phyloP scores from a whole-genome alignment of 106 monocot species.

The Acorus gramineus region DNA sequence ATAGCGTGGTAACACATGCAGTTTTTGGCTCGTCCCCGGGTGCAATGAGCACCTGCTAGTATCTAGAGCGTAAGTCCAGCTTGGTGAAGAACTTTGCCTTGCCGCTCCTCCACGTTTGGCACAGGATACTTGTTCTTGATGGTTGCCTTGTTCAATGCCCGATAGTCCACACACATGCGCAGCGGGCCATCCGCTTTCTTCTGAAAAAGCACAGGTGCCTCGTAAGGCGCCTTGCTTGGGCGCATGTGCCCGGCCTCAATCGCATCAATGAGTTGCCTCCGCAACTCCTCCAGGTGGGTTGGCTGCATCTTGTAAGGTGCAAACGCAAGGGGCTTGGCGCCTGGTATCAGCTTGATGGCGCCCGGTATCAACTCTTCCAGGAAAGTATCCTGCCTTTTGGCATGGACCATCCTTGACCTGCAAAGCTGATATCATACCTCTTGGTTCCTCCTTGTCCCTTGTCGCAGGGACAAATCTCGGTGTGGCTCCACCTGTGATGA shows the following conservation, averaged over 20 bases:
- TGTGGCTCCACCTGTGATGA: too few species aligned
- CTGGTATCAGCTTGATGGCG: neutral
- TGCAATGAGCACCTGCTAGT: neutral
- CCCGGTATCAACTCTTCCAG: too few species aligned
- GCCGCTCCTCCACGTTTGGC: neutral
- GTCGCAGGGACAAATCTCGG: too few species aligned
- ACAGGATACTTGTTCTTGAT: slow-evolving; percentile 5
- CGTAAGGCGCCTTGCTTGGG: neutral
- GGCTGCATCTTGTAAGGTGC: slow-evolving; percentile 1
- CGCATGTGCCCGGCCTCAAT: neutral
- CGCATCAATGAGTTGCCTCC: neutral
- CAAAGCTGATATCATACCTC: too few species aligned
- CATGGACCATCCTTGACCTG: too few species aligned
- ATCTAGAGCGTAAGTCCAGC: neutral
- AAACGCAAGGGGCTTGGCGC: neutral
- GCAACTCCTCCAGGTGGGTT: neutral
- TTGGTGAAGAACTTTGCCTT: slow-evolving; percentile 1
- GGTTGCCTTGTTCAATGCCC: neutral
- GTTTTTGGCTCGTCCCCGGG: neutral
- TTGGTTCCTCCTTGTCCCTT: too few species aligned
- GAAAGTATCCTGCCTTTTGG: too few species aligned
- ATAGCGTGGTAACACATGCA: neutral
- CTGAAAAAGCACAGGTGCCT: neutral
- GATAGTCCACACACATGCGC: slow-evolving; percentile 1
- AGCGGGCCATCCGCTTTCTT: neutral